Percentiles rank a stretch among this genome's conserved stretches.
phyloP scores from a whole-genome alignment of 768 basidiomycete species.

The Leccinum imitatum region DNA sequence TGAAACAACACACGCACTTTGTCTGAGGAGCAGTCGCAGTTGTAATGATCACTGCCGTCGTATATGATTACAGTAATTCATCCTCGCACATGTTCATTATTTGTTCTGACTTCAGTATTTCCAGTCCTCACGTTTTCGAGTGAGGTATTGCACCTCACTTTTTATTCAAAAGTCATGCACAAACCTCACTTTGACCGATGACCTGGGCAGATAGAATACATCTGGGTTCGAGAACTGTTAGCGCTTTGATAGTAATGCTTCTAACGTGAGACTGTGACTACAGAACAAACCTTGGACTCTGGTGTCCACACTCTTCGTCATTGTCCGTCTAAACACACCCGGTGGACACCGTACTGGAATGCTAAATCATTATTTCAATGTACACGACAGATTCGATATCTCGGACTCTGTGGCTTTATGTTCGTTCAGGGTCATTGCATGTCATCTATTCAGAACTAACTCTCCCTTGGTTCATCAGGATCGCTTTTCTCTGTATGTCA shows the following conservation, averaged over 20 bases:
- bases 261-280: not conserved
- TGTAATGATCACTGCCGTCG: not conserved
- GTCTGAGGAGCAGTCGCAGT: not conserved
- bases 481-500: not conserved
- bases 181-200: not conserved
- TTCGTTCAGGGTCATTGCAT: no score
- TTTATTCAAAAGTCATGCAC: no score
- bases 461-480: not conserved
- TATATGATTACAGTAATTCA: not conserved
- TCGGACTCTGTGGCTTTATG: no score
- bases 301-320: conserved; percentile 11
- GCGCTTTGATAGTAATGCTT: not conserved
- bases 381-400: no score
- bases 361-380: not conserved
- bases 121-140: conserved; percentile 10
- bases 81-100: no score
- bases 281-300: conserved; percentile 8
- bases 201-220: conserved; percentile 6
- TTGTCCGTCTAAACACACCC: conserved; percentile 3
- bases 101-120: not conserved
- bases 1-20: no score
- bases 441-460: no score
- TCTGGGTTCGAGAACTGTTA: conserved; percentile 11
- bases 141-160: conserved; percentile 5
- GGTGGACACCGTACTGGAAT: no score